Base-by-base conservation (phyloP, 768 basidiomycete genomes). In the Mrakia gelida region DNA sequence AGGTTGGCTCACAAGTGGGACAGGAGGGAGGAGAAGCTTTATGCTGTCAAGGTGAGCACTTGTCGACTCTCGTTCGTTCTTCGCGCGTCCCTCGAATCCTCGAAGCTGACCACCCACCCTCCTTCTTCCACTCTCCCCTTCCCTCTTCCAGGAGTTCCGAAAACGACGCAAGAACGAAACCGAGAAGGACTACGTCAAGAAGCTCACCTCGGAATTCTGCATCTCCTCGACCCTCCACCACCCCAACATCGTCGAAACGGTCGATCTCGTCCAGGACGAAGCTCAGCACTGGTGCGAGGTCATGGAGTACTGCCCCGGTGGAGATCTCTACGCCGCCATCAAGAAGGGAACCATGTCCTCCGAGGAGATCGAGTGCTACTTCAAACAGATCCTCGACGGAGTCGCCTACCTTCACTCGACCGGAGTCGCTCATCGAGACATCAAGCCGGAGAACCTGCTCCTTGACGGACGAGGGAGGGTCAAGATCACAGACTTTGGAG, bases 171-270 rank as follows among this genome's bases (percentile, higher is more conserved):
- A 95, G 89, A 97, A 96, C 82, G 96, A 99, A 86, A 90, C 95
- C 8, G 96, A 99, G 86, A 97, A 97, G 85, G 96, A 99, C 86
- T 99, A 99, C 82, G 91, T 99, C 86, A 99, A 99, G 90, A 99
- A 99, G 85, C 91, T 99, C 81, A 99, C 96, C 9, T 94, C 96
- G 34, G 96, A 98, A 84, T 98, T 98, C 86, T 98, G 95, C 85
- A 98, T 98, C 80, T 95, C 94, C 63, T 97, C 95, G 54, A 97
- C 95, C 1, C 85, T 98, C 41, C 93, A 94, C 83, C 95, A 96
- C 83, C 87, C 90, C 82, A 98, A 98, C 84, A 89, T 98, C 82
- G 95, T 98, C 83, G 95, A 98, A 87, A 99, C 96, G 9, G 96
- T 99, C 78, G 96, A 99, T 84, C 90, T 99, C 78, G 92, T 99